Base-by-base conservation (phyloP, 1,284 basidiomycete species). In the Pascua sp. region DNA sequence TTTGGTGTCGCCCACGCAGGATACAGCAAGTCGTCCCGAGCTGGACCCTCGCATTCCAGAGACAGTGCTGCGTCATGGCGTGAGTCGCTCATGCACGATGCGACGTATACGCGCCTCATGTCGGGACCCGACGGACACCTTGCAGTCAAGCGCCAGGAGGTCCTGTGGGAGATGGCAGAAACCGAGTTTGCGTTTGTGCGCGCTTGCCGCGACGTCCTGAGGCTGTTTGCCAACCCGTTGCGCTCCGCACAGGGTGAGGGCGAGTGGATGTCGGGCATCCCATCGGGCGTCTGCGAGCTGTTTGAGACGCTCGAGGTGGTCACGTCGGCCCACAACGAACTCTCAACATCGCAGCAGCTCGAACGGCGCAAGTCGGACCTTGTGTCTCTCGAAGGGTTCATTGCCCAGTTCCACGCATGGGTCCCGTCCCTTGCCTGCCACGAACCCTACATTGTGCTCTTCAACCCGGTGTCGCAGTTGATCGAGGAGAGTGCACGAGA, bases 301-400 rank as follows among this genome's bases (percentile, higher is more conserved):
- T 85, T 94, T 61, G 90, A 91, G 71, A 89, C 87, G 84, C 78
- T 93, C 48, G 90, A 92, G 65, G 88, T 89, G 62, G 89, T 95
- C 59, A 79, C 86, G 12, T 85, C 86, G 57, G 78, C 91, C 1
- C 91, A 95, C 63, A 75, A 79, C 2, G 82, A 85, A 57, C 79
- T 93, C 24, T 79, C 81, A 7, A 77, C 80, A 1, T 75, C 82
- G 0, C 73, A 90, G 51, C 78, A 81, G 24, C 68, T 78, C 5
- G 75, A 80, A 41, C 79, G 62, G 13, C 60, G 67, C 10, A 42
- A 32, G 24, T 57, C 55, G 13, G 65, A 67, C 41, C 54, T 68
- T 4, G 79, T 51, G 70, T 80, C 56, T 67, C 75, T 51, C 78
- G 84, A 61, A 71, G 52, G 68, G 8, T 77, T 91, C 32, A 85